Evolutionary conservation across 768 basidiomycete species (phyloP).

Genomic region (Stropharia rugosoannulata): DNA sequence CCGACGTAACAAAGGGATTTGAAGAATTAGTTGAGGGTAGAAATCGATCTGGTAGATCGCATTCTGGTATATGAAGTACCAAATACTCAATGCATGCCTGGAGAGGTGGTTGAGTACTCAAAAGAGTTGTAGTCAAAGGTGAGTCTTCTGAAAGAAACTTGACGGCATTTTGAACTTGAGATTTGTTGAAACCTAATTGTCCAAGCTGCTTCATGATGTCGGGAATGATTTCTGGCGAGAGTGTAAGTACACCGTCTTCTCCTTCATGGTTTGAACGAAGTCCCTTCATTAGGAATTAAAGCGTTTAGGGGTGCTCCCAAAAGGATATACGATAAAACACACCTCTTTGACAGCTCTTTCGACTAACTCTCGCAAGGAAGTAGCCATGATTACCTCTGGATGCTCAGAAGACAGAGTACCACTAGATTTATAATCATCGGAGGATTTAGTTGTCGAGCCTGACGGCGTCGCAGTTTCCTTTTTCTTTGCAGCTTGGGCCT

Average conservation of each 20-base stretch:
- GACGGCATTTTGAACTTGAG: constrained; percentile 50
- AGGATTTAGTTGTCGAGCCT: constrained; percentile 9
- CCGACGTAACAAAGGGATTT: constrained; percentile 64
- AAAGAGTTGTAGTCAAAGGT: constrained; percentile 57
- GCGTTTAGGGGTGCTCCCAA: constrained; percentile 8
- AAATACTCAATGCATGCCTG: constrained; percentile 86
- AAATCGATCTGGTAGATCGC: constrained; percentile 79
- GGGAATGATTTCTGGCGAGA: constrained; percentile 41
- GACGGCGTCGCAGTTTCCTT: constrained; percentile 29
- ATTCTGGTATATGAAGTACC: constrained; percentile 80
- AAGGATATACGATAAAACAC: not conserved
- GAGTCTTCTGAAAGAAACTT: constrained; percentile 60
- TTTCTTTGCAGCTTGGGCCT: constrained; percentile 53
- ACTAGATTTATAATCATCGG: constrained; percentile 15
- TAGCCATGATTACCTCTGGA: constrained; percentile 85
- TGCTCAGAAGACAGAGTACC: constrained; percentile 42
- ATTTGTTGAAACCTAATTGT: constrained; percentile 62
- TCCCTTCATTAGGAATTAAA: constrained; percentile 33
- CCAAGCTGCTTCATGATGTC: constrained; percentile 54
- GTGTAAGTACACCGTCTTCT: constrained; percentile 30
- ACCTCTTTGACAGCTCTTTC: constrained; percentile 83
- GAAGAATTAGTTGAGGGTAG: constrained; percentile 65
- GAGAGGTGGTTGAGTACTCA: constrained; percentile 57
- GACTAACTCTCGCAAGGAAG: constrained; percentile 70
- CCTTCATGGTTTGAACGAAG: constrained; percentile 51